Evolutionary conservation across 176 grass and related monocot species (phyloP).

Genomic region (Musa troglodytarum): DNA sequence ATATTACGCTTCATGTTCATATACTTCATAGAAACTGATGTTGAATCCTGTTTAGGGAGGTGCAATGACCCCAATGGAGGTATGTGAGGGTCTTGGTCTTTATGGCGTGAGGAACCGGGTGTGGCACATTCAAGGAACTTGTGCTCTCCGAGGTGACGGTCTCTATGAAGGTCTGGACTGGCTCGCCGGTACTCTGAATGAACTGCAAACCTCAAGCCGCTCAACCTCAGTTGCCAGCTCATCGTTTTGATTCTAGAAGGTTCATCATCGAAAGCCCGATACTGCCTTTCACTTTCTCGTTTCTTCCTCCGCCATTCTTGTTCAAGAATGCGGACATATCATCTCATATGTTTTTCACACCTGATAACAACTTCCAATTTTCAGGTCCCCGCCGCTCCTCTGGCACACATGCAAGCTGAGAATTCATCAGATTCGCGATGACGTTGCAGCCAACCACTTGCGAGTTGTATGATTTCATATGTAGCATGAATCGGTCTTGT

Average conservation of each 20-base stretch:
- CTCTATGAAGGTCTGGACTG: constrained; percentile 89
- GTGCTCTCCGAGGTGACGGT: constrained; percentile 67
- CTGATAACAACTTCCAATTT: too few species aligned
- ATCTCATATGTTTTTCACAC: too few species aligned
- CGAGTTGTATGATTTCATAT: too few species aligned
- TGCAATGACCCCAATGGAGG: constrained; percentile 70
- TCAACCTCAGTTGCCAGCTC: constrained; percentile 36
- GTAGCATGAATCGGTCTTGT: too few species aligned
- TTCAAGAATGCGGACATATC: too few species aligned
- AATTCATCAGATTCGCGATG: too few species aligned
- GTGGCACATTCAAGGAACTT: constrained; percentile 90
- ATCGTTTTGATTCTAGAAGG: constrained; percentile 30
- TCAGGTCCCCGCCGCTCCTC: too few species aligned
- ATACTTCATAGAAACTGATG: too few species aligned
- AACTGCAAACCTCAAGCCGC: constrained; percentile 43
- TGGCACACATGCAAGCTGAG: too few species aligned
- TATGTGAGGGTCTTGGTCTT: constrained; percentile 56
- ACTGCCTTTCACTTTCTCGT: background rate
- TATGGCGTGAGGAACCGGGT: constrained; percentile 50
- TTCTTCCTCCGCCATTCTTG: background rate
- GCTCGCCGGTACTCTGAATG: constrained; percentile 58
- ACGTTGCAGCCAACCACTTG: too few species aligned
- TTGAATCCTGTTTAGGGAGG: constrained; percentile 32
- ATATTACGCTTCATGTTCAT: too few species aligned
- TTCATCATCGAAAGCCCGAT: background rate